Base-by-base conservation (phyloP, 1,284 basidiomycete genomes). In the Grifola frondosa region DNA sequence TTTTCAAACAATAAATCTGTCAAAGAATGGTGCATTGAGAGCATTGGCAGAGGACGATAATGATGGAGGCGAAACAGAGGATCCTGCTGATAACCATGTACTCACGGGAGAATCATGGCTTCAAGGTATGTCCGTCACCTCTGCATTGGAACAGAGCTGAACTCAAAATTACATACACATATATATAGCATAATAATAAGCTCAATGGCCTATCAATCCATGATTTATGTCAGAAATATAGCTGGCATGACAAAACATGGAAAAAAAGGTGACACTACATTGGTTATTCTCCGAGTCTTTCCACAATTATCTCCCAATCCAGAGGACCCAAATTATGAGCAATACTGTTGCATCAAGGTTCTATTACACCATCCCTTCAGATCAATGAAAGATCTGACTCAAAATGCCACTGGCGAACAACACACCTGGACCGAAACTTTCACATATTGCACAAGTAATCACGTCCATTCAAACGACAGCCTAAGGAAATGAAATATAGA, bases 391-490 rank as follows among this genome's bases (percentile, higher is more conserved):
- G 37, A 28, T 10, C 19, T 38, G 4, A n/a, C n/a, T 29, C 30
- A 4, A 11, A 13, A 22, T 19, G 23, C 17, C 26, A n/a, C 5
- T 11, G 4, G 12, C 13, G 19, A 19, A 15, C 16, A 28, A 8
- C 37, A 17, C n/a, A 30, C 37, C 11, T 38, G 26, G 37, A 13
- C 12, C 12, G 26, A 38, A 5, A 6, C 30, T 5, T 38, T 30
- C 17, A 19, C 19, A 5, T 38, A 29, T 22, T 21, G n/a, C 7
- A 13, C 20, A 6, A 12, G 13, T 16, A n/a, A n/a, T 4, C 42
- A 45, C 26, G 6, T 26, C 10, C 43, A 45, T 30, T 31, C 43
- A 22, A 17, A 11, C 19, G 43, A 45, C 29, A 45, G 37, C 5
- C 25, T 45, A 17, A 19, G 37, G 17, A 25, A 32, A 9, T 39